Conservation (phyloP, 192 early-diverging fungal genomes). For the Rhizoclosmatium sp. region DNA sequence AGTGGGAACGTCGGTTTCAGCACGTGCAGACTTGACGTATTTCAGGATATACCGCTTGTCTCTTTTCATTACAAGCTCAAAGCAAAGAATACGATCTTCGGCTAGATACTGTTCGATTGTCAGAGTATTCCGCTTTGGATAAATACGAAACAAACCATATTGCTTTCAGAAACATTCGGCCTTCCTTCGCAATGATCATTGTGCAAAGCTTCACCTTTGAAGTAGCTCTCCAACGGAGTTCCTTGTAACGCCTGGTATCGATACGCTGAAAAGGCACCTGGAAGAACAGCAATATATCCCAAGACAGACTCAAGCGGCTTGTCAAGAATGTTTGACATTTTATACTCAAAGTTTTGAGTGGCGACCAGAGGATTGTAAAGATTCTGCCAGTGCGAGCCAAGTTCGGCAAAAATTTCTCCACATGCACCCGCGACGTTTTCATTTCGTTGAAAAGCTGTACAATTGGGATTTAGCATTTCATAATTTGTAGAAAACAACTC, state of each 20-base stretch:
- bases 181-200: conserved; percentile 5
- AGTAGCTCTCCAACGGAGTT: conserved; percentile 73
- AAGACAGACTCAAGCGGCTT: conserved; percentile 80
- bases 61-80: conserved; percentile 78
- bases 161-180: conserved; percentile 77
- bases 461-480: conserved; percentile 40
- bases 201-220: conserved; percentile 72
- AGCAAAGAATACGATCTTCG: conserved; percentile 86
- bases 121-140: too few species aligned
- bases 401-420: conserved; percentile 75
- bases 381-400: conserved; percentile 66
- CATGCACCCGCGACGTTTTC: conserved; percentile 78
- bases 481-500: neutral
- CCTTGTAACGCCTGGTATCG: conserved; percentile 70
- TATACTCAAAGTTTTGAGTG: conserved; percentile 96
- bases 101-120: conserved; percentile 51
- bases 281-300: conserved; percentile 83
- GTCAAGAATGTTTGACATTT: conserved; percentile 82
- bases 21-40: conserved; percentile 70
- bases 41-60: conserved; percentile 67
- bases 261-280: conserved; percentile 84
- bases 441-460: conserved; percentile 78
- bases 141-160: conserved; percentile 35
- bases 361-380: conserved; percentile 76
- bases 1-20: conserved; percentile 80